Evolutionary conservation across 345 rosid species (phyloP).

Genomic region (Camelina hispida): DNA sequence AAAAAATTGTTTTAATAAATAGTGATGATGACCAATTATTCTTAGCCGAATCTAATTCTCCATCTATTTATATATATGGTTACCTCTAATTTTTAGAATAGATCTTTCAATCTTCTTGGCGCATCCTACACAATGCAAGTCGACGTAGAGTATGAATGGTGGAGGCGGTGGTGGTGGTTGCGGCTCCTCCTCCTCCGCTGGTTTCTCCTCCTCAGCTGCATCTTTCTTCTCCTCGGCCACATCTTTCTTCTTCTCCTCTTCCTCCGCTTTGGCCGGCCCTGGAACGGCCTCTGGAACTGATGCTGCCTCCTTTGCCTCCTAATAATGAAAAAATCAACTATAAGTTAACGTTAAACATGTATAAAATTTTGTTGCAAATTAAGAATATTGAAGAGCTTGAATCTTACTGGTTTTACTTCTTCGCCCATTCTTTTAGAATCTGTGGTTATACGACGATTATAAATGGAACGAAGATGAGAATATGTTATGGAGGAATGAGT

Average conservation of each 20-base stretch:
- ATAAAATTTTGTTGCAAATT: neutral
- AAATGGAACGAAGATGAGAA: neutral
- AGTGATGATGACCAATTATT: neutral
- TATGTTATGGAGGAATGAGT: conserved; percentile 23
- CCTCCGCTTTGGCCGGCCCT: conserved; percentile 12
- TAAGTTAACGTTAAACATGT: neutral
- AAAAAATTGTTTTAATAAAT: no score
- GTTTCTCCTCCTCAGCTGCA: conserved; percentile 46
- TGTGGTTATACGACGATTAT: neutral
- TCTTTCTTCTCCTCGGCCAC: conserved; percentile 47
- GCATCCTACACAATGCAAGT: conserved; percentile 94
- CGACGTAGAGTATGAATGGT: conserved; percentile 71
- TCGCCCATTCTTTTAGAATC: conserved; percentile 62
- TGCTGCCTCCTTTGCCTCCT: conserved; percentile 53
- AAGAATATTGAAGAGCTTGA: conserved; percentile 2
- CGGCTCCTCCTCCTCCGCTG: conserved; percentile 46
- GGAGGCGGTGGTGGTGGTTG: conserved; percentile 62
- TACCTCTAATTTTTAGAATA: conserved; percentile 80
- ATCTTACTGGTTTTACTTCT: conserved; percentile 71
- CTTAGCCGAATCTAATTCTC: conserved; percentile 5
- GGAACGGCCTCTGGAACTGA: conserved; percentile 42
- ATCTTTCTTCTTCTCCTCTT: conserved; percentile 48
- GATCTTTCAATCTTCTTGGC: conserved; percentile 88
- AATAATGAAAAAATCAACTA: conserved; percentile 21
- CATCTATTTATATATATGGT: neutral